Conservation (phyloP, 768 basidiomycete species). For the Termitomyces sp. region DNA sequence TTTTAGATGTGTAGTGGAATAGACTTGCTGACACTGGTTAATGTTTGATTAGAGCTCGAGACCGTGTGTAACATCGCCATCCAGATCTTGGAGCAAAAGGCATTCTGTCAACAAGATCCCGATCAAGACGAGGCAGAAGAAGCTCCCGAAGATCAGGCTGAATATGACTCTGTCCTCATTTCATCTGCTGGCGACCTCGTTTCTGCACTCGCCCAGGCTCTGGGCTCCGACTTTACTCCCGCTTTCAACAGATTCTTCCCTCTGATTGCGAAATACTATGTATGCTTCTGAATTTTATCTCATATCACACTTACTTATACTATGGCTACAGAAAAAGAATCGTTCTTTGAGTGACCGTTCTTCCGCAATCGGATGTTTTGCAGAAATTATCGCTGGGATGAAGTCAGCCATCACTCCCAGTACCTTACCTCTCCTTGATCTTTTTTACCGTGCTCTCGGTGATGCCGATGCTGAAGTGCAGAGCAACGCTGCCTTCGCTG, state of each 20-base stretch:
- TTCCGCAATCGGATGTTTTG: constrained; percentile 87
- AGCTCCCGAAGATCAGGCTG: constrained; percentile 85
- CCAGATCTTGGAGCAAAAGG: constrained; percentile 89
- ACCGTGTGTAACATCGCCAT: constrained; percentile 74
- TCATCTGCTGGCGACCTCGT: constrained; percentile 94
- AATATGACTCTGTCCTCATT: constrained; percentile 94
- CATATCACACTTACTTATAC: not conserved
- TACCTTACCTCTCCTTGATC: constrained; percentile 74
- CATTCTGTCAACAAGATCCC: constrained; percentile 93
- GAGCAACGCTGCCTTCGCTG: constrained; percentile 94
- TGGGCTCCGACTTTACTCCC: constrained; percentile 80
- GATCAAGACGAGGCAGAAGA: constrained; percentile 87
- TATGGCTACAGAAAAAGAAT: constrained; percentile 59
- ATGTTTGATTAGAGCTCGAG: constrained; percentile 52
- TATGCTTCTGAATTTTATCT: constrained; percentile 31
- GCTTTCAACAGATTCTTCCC: constrained; percentile 87
- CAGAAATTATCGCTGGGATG: constrained; percentile 93
- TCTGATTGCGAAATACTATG: constrained; percentile 88
- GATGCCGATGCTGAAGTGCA: constrained; percentile 91
- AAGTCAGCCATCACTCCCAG: constrained; percentile 80
- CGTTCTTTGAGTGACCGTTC: constrained; percentile 90
- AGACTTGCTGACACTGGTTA: constrained; percentile 5
- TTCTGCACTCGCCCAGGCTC: constrained; percentile 75
- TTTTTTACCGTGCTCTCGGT: constrained; percentile 78
- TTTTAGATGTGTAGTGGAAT: not conserved